phyloP scores from a whole-genome alignment of 169 alveolate genomes.

The Plasmodium inui region DNA sequence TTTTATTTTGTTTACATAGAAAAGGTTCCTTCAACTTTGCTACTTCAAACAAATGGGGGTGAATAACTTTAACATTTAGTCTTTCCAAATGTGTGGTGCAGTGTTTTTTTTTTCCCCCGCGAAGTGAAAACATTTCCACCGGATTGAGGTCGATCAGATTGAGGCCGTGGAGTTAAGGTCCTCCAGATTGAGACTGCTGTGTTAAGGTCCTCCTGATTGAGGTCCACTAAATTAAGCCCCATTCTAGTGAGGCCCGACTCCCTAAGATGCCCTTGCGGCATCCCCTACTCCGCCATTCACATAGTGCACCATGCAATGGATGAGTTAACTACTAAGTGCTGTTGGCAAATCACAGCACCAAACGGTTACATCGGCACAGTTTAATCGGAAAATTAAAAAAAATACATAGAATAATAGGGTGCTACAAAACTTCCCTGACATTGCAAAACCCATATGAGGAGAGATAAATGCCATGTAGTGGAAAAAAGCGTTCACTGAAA shows the following conservation, averaged over 20 bases:
- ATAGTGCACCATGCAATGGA: neutral
- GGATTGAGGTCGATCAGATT: neutral
- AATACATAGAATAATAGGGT: neutral
- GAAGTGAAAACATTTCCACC: neutral
- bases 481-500: neutral
- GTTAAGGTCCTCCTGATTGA: neutral
- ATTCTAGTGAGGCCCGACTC: neutral
- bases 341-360: neutral
- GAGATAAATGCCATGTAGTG: neutral
- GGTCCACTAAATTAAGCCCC: neutral
- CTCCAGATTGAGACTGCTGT: neutral
- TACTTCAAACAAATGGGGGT: neutral
- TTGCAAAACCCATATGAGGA: neutral
- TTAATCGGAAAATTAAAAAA: neutral
- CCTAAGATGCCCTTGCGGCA: neutral
- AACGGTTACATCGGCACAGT: neutral
- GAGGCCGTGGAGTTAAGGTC: neutral
- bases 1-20: neutral
- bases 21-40: neutral
- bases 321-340: neutral
- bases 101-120: neutral
- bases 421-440: neutral
- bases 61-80: neutral
- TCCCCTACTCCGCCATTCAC: neutral
- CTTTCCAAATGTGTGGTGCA: neutral